phyloP scores from a whole-genome alignment of 2,329 filamentous ascomycete species.

The Cytospora schulzeri region DNA sequence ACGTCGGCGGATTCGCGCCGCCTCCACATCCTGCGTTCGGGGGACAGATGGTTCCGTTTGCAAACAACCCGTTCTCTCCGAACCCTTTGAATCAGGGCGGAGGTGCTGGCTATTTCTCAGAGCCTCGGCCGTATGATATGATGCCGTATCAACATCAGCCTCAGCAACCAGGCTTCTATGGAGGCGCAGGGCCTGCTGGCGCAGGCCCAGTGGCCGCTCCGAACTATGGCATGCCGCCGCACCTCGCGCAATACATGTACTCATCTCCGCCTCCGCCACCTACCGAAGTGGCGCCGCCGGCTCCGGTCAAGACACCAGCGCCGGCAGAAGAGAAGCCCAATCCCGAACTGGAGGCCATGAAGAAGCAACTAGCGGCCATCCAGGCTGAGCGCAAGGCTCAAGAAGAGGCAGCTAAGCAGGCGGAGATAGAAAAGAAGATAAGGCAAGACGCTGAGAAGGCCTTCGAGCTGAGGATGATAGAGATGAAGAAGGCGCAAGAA shows the following conservation, averaged over 20 bases:
- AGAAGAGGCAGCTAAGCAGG: conserved; percentile 48
- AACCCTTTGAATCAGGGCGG: conserved; percentile 42
- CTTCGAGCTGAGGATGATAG: conserved; percentile 40
- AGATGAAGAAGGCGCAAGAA: conserved; percentile 45
- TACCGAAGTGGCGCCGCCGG: conserved; percentile 41
- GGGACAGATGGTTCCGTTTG: conserved; percentile 53
- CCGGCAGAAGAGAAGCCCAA: conserved; percentile 44
- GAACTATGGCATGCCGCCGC: conserved; percentile 36
- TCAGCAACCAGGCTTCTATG: conserved; percentile 41
- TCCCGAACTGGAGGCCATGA: conserved; percentile 62
- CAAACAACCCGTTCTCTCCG: conserved; percentile 45
- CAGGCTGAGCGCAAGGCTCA: conserved; percentile 49
- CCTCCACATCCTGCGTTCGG: conserved; percentile 38
- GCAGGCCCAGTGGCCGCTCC: conserved; percentile 29
- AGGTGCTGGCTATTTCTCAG: conserved; percentile 46
- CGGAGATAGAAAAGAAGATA: conserved; percentile 48
- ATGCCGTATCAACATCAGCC: conserved; percentile 54
- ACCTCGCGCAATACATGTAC: conserved; percentile 45
- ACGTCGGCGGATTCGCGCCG: conserved; percentile 48
- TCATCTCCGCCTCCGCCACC: conserved; percentile 45
- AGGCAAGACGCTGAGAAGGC: conserved; percentile 50
- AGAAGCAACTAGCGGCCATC: conserved; percentile 58
- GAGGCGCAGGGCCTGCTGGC: conserved; percentile 32
- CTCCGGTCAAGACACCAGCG: conserved; percentile 44
- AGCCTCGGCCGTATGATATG: conserved; percentile 50